Base-by-base conservation (phyloP, 768 basidiomycete genomes). In the Mycena vulgaris region DNA sequence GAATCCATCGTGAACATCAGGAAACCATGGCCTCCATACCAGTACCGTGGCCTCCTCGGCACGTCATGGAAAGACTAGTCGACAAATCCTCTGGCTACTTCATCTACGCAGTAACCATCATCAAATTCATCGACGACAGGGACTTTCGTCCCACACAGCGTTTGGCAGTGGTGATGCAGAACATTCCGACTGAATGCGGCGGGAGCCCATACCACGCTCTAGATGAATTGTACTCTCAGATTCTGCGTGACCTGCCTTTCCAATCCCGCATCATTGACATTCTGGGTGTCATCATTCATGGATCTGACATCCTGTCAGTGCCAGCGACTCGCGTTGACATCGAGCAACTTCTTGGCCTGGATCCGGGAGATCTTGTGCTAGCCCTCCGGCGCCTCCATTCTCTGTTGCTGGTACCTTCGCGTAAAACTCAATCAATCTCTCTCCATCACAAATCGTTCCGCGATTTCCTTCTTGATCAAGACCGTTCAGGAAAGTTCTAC, bases 61-160 rank as follows among this genome's bases (percentile, higher is more conserved):
- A 14, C 23, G 13, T 35, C 14, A 0, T 57, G 2, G 27, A 57
- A 7, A 2, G 3, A 14, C 13, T 66, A 17, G 64, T 66, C 1
- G 19, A 28, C 3, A 66, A 57, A 57, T 66, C 64, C 2, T 66
- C 64, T 11, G 64, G 64, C 0, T 48, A 47, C 23, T 66, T 57
- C 39, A 42, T 66, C n/a, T 57, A 66, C 25, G 64, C 64, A 7
- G 13, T 45, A 16, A 66, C 64, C 2, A 16, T 66, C 28, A 57
- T 66, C n/a, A n/a, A n/a, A n/a, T n/a, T n/a, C n/a, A n/a, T n/a
- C n/a, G n/a, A n/a, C n/a, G n/a, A n/a, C n/a, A n/a, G n/a, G n/a
- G n/a, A n/a, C n/a, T n/a, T n/a, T n/a, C n/a, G n/a, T n/a, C n/a
- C n/a, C n/a, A n/a, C n/a, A n/a, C n/a, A n/a, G n/a, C n/a, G n/a